These are phyloP conservation scores for Gaultheria prostrata DNA, from an alignment of 148 eudicot genomes.

Conservation along the genomic window DNA sequence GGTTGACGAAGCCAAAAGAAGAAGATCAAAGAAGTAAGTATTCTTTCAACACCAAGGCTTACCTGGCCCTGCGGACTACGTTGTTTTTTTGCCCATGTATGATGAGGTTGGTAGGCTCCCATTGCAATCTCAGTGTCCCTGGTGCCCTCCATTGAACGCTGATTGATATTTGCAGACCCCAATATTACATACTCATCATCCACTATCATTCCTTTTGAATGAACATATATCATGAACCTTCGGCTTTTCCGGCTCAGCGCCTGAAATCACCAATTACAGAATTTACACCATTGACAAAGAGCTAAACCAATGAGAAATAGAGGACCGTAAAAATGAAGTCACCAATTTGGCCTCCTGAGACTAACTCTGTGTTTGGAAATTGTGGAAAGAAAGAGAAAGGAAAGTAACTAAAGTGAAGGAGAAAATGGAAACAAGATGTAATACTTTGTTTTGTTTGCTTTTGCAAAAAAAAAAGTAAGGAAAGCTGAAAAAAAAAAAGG, in stretches of 20 bases:
- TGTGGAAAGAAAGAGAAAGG: not conserved
- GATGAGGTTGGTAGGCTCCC: slow-evolving; percentile 94
- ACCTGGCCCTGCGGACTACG: slow-evolving; percentile 84
- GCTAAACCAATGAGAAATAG: not conserved
- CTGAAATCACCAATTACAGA: slow-evolving; percentile 33
- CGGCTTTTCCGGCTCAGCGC: slow-evolving; percentile 62
- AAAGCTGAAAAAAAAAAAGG: not conserved
- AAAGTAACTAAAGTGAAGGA: not conserved
- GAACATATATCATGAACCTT: slow-evolving; percentile 97
- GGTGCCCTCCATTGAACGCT: slow-evolving; percentile 93
- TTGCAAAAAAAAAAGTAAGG: not conserved
- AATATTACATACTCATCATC: slow-evolving; percentile 88
- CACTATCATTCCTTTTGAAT: slow-evolving; percentile 98
- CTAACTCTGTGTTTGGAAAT: not conserved
- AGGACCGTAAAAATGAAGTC: not conserved
- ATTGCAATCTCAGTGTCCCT: slow-evolving; percentile 98
- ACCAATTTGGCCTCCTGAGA: not conserved
- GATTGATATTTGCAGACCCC: slow-evolving; percentile 96
- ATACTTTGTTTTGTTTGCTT: not conserved
- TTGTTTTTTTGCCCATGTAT: slow-evolving; percentile 77
- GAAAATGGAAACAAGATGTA: not conserved
- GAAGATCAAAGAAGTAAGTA: not conserved
- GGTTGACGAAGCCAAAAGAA: not conserved
- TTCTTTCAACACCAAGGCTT: slow-evolving; percentile 8
- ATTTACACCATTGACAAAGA: not conserved